Base-by-base conservation (phyloP, 2,329 filamentous ascomycete genomes). In the Keithomyces neogunnii region DNA sequence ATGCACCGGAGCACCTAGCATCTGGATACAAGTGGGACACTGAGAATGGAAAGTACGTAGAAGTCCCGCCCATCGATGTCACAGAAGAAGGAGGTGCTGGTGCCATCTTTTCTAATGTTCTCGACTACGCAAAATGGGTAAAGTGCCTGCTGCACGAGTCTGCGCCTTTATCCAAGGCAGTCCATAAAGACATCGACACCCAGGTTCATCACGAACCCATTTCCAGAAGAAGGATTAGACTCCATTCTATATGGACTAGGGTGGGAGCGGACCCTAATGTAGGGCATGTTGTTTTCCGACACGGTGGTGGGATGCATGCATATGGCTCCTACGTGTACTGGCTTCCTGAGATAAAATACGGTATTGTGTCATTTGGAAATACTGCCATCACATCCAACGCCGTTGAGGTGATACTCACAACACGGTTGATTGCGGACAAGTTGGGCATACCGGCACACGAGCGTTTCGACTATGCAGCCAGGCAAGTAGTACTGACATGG, bases 101-200 rank as follows among this genome's bases (percentile, higher is more conserved):
- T 0, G 66, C 62, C 32, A 60, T 71, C 47, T 63, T 80, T 26
- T 74, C 71, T 29, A 76, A 69, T 44, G 74, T 75, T 2, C 50
- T 66, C 10, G 77, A 81, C 62, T 80, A 76, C 58, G 60, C 68
- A 3, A 72, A 70, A 56, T 83, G 78, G 78, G 56, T 80, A 3
- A 64, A 65, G 35, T 74, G 72, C 26, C 64, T 80, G 29, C 62
- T 82, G 31, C 58, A 67, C 8, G 44, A 60, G 48, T 36, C 48
- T 0, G 50, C 36, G 5, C 63, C 63, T 2, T 57, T 67, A 6
- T 62, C 63, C 1, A 31, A 55, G 8, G 54, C 46, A 0, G 60
- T 59, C 3, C 64, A 67, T 48, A 36, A 52, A 6, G 64, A 67
- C 13, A 59, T 71, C 13, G 33, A 62, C 42, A 10, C 63, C 68